Evolutionary conservation across 1,139 yeast genomes (phyloP), one percentile per base, ranked within the genome.

Genomic region (Saccharomyces hybrid): DNA sequence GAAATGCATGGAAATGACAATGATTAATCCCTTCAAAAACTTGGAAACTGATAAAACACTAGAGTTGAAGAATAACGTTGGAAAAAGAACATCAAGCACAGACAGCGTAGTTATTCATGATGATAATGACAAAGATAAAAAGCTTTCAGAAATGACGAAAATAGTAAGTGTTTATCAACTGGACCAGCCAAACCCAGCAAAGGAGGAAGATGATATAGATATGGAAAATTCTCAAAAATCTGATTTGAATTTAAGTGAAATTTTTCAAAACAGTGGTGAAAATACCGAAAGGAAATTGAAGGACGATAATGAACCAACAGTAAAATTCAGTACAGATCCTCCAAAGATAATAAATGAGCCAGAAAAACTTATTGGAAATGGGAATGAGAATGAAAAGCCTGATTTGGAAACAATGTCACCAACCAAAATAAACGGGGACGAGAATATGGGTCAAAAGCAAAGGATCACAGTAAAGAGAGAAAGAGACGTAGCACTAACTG

Each of bases 81-180:
- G 7, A 48, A 13, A 48, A 9, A 38, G 31, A 13, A 6, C 44
- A 25, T 6, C 27, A 9, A 28, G 44, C 13, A 48, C 53, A n/a
- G 31, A 29, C 26, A 38, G 51, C 16, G 20, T 31, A n/a, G 46
- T 48, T 25, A 44, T 42, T 11, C 55, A 55, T 6, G 50, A 52
- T 46, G 55, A 54, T 7, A 51, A 52, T 3, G 48, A 47, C 2
- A 52, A 44, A 11, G 61, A 58, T 6, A 55, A 57, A 38, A 63
- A 57, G 20, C 48, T 71, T 8, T 64, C 69, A 6, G 75, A 72
- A 46, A 72, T 73, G 69, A 72, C 76, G 0, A 72, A 71, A 66
- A 70, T 73, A 41, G 66, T 72, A 29, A 73, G 76, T 44, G 61
- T 71, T 34, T 75, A 64, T 49, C 76, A 66, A 47, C 47, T 55